Base-by-base conservation (phyloP, 2,329 filamentous ascomycete genomes). In the Hypoxylon sp. region DNA sequence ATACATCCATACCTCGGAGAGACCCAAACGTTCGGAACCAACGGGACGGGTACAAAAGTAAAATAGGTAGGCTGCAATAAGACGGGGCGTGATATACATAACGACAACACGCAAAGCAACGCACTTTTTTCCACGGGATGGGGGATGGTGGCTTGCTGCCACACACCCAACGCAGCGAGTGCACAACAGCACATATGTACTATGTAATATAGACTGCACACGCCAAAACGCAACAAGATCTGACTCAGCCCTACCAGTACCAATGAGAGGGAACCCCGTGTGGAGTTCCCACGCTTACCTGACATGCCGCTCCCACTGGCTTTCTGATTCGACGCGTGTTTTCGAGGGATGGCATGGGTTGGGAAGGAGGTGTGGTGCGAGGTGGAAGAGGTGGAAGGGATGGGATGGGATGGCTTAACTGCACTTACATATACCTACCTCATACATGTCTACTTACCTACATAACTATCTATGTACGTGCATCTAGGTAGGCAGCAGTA, bases 211-310 rank as follows among this genome's bases (percentile, higher is more conserved):
- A 30, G 28, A 43, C 17, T 19, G 38, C n/a, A 19, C 21, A 17
- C 56, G 34, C 32, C n/a, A n/a, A n/a, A n/a, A n/a, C n/a, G n/a
- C n/a, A n/a, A n/a, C n/a, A n/a, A 52, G 66, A 66, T 66, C 66
- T 69, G 63, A 69, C 66, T 69, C 66, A 69, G 66, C 66, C 66
- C 63, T 69, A 69, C 43, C 66, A 60, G 48, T 69, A 66, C 66
- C 63, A 66, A 63, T 66, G 55, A 63, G 45, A 56, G 46, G 63
- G 63, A 60, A 62, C 63, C 36, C 25, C 51, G 64, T 61, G 52
- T 48, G 60, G 52, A 34, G 46, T 41, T 38, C 32, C 48, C 30
- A 50, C 45, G 48, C 45, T n/a, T 48, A 45, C 55, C 23, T 28
- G 23, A 21, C 25, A 23, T 38, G 17, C 23, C 50, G 34, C 34